phyloP scores from a whole-genome alignment of 495 filamentous ascomycete species.

The Talaromyces adpressus region DNA sequence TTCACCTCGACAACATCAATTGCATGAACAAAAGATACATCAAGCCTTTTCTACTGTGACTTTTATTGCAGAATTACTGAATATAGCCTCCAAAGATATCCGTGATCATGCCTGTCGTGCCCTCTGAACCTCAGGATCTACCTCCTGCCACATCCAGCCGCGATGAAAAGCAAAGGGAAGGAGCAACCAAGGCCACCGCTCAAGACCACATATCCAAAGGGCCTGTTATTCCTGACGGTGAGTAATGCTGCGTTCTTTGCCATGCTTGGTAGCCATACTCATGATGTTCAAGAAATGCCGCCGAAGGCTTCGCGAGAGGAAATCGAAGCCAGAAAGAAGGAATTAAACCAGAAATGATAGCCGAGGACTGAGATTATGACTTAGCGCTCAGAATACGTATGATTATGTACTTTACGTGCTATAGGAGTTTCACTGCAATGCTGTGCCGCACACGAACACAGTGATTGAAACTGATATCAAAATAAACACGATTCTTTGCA shows the following conservation, averaged over 20 bases:
- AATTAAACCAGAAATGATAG: constrained; percentile 51
- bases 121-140: constrained; percentile 13
- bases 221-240: constrained; percentile 38
- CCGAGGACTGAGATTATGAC: not conserved
- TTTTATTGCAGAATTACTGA: not conserved
- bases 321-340: constrained; percentile 52
- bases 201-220: constrained; percentile 36
- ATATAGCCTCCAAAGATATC: not conserved
- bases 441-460: not conserved
- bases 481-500: not conserved
- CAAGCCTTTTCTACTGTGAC: not conserved
- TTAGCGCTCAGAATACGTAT: not conserved
- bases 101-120: constrained; percentile 29
- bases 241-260: constrained; percentile 4
- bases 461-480: not conserved
- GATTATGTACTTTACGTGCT: not conserved
- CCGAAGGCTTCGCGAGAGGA: constrained; percentile 60
- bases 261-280: not conserved
- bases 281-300: constrained; percentile 36
- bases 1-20: not conserved
- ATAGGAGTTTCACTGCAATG: not conserved
- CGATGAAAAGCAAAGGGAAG: constrained; percentile 12
- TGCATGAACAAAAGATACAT: not conserved
- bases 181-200: constrained; percentile 23
- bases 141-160: not conserved